phyloP scores from a whole-genome alignment of 2,329 filamentous ascomycete species.

The Xylaria sp. region DNA sequence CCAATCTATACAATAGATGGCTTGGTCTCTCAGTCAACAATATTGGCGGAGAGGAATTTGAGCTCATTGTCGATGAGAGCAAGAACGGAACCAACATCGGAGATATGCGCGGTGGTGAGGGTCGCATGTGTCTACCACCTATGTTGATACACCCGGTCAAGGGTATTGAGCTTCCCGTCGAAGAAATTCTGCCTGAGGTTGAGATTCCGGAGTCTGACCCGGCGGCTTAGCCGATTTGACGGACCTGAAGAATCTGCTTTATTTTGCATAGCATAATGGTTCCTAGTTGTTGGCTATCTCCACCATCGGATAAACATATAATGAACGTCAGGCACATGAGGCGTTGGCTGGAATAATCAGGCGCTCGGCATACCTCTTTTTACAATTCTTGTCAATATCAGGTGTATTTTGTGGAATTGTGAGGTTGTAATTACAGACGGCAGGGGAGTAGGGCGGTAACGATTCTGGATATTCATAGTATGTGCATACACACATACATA shows the following conservation, averaged over 20 bases:
- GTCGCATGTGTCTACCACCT: conserved; percentile 89
- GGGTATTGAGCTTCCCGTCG: conserved; percentile 74
- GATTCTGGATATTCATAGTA: conserved; percentile 19
- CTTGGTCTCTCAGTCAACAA: conserved; percentile 83
- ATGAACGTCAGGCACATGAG: conserved; percentile 22
- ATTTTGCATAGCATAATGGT: conserved; percentile 26
- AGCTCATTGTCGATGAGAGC: conserved; percentile 66
- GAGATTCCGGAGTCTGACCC: conserved; percentile 64
- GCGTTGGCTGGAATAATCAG: conserved; percentile 31
- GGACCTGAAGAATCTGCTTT: conserved; percentile 5
- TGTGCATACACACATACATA: not conserved
- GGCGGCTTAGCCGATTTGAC: conserved; percentile 48
- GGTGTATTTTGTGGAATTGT: conserved; percentile 6
- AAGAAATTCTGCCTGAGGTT: conserved; percentile 62
- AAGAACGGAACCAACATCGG: conserved; percentile 62
- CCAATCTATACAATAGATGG: conserved; percentile 87
- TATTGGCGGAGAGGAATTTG: conserved; percentile 81
- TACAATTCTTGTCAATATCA: not conserved
- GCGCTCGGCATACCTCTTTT: conserved; percentile 29
- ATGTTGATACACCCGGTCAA: conserved; percentile 93
- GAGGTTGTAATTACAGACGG: conserved; percentile 7
- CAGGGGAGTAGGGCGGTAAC: not conserved
- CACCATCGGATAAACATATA: conserved; percentile 21
- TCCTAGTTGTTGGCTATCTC: conserved; percentile 21
- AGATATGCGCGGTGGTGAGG: conserved; percentile 74